These are phyloP conservation scores for Platanthera zijinensis DNA, from an alignment of 106 monocot species.

Conservation along the genomic window DNA sequence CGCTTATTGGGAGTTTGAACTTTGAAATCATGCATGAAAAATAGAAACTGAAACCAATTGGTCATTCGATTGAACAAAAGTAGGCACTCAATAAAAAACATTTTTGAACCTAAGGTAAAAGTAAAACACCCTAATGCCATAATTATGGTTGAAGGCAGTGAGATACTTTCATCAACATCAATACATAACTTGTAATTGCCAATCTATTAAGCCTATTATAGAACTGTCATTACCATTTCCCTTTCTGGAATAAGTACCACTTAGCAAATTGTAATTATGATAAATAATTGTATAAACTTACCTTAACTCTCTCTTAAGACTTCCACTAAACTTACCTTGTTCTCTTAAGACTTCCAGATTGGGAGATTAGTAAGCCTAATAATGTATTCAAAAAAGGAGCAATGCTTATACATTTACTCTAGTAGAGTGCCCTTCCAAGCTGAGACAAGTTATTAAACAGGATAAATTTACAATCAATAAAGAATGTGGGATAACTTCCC, in stretches of 20 bases:
- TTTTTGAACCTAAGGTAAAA: background rate
- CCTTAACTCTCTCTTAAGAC: too few species aligned
- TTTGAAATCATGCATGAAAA: too few species aligned
- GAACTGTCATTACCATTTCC: background rate
- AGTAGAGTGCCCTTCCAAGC: constrained; percentile 81
- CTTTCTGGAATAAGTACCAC: background rate
- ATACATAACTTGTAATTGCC: background rate
- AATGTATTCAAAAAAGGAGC: constrained; percentile 73
- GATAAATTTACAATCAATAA: background rate
- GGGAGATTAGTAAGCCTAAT: constrained; percentile 49
- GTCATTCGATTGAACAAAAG: too few species aligned
- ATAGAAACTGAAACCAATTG: too few species aligned
- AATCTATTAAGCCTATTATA: background rate
- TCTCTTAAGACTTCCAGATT: constrained; percentile 68
- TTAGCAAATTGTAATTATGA: background rate
- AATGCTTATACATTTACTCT: constrained; percentile 88
- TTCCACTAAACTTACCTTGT: constrained; percentile 58
- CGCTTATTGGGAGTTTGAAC: too few species aligned
- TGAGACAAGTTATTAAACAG: constrained; percentile 11
- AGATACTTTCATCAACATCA: background rate
- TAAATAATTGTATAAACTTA: background rate
- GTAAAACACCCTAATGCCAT: background rate
- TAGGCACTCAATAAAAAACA: too few species aligned
- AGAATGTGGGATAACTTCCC: background rate
- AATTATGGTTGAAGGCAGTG: background rate